Percentiles rank a stretch among this genome's conserved stretches.
These are phyloP conservation scores for Phytopythium montanum DNA, from an alignment of 352 stramenopile genomes.

Conservation along the genomic window DNA sequence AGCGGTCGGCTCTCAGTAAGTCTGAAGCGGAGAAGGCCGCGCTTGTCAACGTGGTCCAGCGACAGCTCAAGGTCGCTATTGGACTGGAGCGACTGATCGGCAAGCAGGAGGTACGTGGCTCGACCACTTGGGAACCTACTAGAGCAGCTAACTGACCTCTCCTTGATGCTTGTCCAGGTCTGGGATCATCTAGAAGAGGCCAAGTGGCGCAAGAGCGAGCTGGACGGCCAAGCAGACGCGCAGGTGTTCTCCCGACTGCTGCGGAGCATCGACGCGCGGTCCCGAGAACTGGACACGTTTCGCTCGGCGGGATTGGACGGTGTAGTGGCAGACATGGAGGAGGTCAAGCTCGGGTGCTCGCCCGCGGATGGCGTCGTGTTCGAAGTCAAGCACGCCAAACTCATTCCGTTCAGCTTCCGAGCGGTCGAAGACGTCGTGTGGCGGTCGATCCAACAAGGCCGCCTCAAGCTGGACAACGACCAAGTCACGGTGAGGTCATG, in stretches of 20 bases:
- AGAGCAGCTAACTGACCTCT: neutral
- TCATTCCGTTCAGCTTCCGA: neutral
- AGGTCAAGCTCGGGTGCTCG: neutral
- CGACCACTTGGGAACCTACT: neutral
- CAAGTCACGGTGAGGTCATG: neutral
- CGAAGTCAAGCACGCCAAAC: neutral
- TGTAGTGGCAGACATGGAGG: neutral
- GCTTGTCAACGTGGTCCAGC: neutral
- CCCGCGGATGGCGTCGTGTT: neutral
- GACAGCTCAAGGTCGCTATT: conserved; percentile 1
- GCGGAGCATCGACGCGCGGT: neutral
- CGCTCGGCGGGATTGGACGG: neutral
- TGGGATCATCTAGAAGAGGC: neutral
- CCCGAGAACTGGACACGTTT: neutral
- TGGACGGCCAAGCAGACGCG: neutral
- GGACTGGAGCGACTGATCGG: conserved; percentile 4
- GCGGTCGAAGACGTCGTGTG: neutral
- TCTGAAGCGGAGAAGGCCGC: conserved; percentile 1
- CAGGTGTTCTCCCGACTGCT: neutral
- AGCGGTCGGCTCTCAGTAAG: neutral
- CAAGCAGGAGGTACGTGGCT: neutral
- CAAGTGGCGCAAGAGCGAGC: neutral
- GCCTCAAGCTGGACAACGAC: neutral
- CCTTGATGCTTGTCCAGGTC: neutral
- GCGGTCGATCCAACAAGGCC: neutral